A percentile compares a stretch with the other conserved stretches of the same genome.
Conservation (phyloP, 1,284 basidiomycete species). For the Tylopilus sp. region DNA sequence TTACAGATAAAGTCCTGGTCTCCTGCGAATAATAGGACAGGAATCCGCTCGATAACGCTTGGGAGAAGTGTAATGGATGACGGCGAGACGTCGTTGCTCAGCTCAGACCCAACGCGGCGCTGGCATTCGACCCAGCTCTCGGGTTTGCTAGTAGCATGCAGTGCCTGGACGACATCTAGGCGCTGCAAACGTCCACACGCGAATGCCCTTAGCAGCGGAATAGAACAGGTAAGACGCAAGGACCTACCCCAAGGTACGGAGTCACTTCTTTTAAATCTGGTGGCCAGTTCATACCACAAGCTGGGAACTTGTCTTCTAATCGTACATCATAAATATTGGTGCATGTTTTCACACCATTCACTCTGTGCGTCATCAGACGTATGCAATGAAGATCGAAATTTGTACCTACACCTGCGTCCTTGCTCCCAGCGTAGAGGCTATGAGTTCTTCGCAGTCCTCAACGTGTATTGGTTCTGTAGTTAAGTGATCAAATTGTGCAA, state of each 20-base stretch:
- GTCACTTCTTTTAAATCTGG: constrained; percentile 86
- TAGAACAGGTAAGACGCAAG: not conserved
- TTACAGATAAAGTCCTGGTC: constrained; percentile 98
- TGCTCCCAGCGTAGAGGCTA: constrained; percentile 69
- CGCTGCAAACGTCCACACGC: constrained; percentile 58
- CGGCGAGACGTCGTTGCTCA: constrained; percentile 68
- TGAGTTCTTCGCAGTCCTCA: constrained; percentile 73
- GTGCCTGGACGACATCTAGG: constrained; percentile 81
- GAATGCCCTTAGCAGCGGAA: not conserved
- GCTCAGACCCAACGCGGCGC: constrained; percentile 71
- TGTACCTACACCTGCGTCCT: constrained; percentile 72
- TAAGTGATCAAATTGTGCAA: constrained; percentile 61
- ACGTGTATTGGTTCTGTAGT: constrained; percentile 73
- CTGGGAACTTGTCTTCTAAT: constrained; percentile 85
- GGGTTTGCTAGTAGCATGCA: constrained; percentile 86
- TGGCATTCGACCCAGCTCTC: constrained; percentile 94
- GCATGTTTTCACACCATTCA: constrained; percentile 82
- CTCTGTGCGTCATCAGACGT: constrained; percentile 53
- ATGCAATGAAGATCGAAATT: not conserved
- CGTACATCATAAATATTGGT: constrained; percentile 98
- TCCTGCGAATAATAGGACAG: constrained; percentile 93
- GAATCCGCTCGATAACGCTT: constrained; percentile 80
- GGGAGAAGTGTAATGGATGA: constrained; percentile 88
- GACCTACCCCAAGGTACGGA: constrained; percentile 82
- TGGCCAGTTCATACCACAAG: constrained; percentile 99